Base-by-base conservation (phyloP, 169 alveolate genomes). In the Cytauxzoon felis region DNA sequence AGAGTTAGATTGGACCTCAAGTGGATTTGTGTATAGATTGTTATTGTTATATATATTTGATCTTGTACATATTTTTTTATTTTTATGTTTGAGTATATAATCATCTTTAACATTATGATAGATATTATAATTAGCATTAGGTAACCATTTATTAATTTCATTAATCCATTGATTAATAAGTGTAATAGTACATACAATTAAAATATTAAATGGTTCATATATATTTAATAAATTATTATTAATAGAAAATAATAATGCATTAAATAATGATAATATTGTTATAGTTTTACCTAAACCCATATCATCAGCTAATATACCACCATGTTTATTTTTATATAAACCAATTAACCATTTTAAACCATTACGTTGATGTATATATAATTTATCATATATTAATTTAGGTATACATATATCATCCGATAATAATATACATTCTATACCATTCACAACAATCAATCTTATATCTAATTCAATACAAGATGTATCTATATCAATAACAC, bases 221-320 rank as follows among this genome's bases (percentile, higher is more conserved):
- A 29, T 9, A 34, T 40, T 57, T 7, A 5, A 34, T 9, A 9
- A 34, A 45, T 3, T 1, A 11, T 45, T 45, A 45, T 9, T 45
- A 13, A 8, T 9, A 3, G 78, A 75, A 43, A 71, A 72, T 2
- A 57, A 54, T n/a, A 52, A 40, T 6, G 81, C 61, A 43, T 60
- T 58, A 23, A 76, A 38, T 36, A 64, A 43, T 2, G 83, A 50
- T 32, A 66, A 42, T 3, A 76, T 30, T 13, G 83, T 60, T 23
- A 56, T 47, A n/a, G 81, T 60, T 47, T 62, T 76, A 5, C 81
- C 95, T 91, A 90, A 80, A 2, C 95, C 95, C 95, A 90, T 90
- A 57, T 90, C 95, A 78, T 90, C 95, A 1, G 95, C 95, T 16
- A 90, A 61, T 24, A 90, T 76, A 11, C 86, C 86, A 13, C 86